These are phyloP conservation scores for Lunularia cruciata DNA, from an alignment of 225 moss, liverwort and hornwort species.

Conservation along the genomic window DNA sequence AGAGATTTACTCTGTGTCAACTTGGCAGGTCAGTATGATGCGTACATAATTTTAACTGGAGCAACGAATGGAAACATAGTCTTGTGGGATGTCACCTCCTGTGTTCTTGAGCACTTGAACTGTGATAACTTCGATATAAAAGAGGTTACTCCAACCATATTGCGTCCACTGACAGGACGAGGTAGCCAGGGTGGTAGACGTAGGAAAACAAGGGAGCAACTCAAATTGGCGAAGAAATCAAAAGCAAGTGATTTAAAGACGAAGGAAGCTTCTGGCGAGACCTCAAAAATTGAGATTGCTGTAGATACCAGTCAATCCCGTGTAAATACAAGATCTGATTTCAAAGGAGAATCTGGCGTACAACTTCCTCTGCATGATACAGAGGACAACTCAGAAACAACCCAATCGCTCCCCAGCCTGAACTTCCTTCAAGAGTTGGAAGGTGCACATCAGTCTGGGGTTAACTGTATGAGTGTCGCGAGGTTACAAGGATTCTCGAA, in stretches of 20 bases:
- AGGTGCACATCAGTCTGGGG: slow-evolving; percentile 85
- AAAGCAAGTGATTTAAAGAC: slow-evolving; percentile 1
- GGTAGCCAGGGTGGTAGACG: slow-evolving; percentile 96
- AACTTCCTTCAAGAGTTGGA: slow-evolving; percentile 34
- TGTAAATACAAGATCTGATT: background rate
- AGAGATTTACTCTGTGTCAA: background rate
- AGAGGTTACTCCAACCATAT: slow-evolving; percentile 27
- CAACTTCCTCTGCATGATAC: background rate
- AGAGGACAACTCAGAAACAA: background rate
- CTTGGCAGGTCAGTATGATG: slow-evolving; percentile 46
- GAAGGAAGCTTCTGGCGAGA: background rate
- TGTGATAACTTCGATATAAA: slow-evolving; percentile 18
- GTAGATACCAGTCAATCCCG: background rate
- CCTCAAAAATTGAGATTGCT: background rate
- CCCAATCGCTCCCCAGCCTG: background rate
- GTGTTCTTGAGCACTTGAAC: slow-evolving; percentile 44
- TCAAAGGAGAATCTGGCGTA: background rate
- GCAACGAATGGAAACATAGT: slow-evolving; percentile 85
- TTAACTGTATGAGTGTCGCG: slow-evolving; percentile 81
- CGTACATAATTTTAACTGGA: slow-evolving; percentile 68
- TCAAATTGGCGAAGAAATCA: slow-evolving; percentile 17
- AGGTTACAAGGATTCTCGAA: slow-evolving; percentile 29
- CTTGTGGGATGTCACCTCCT: slow-evolving; percentile 71
- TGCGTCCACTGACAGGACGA: slow-evolving; percentile 78
- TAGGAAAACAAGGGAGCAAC: slow-evolving; percentile 49